A percentile compares a stretch with the other conserved stretches of the same genome.
Conservation (phyloP, 768 basidiomycete species). For the Agrocybe chaxingu region DNA sequence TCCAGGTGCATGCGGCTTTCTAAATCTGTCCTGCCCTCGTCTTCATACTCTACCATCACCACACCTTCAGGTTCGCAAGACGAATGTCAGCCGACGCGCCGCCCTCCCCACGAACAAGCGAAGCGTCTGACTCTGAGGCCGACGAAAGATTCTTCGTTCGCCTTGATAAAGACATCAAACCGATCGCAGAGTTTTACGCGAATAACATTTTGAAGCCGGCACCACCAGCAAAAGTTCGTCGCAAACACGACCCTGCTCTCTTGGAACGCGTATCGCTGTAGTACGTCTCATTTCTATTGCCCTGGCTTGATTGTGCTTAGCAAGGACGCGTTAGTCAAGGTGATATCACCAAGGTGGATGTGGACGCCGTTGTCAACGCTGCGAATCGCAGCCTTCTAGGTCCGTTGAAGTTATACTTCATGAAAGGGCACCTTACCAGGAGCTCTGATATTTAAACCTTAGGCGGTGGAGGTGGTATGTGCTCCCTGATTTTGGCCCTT, state of each 20-base stretch:
- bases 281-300: conserved; percentile 38
- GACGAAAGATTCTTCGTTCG: conserved; percentile 10
- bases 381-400: conserved; percentile 73
- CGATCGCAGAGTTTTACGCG: conserved; percentile 54
- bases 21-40: neutral
- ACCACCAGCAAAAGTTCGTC: conserved; percentile 26
- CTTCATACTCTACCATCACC: neutral
- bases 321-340: conserved; percentile 52
- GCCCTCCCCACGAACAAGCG: conserved; percentile 5
- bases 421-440: neutral
- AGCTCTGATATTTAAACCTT: neutral
- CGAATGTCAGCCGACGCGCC: conserved; percentile 12
- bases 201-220: conserved; percentile 32
- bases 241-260: conserved; percentile 32
- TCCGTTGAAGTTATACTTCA: conserved; percentile 24
- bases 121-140: conserved; percentile 13
- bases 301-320: conserved; percentile 2
- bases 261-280: conserved; percentile 65
- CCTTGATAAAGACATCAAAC: conserved; percentile 46
- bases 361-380: conserved; percentile 81
- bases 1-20: neutral
- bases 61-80: neutral
- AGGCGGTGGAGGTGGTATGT: conserved; percentile 79
- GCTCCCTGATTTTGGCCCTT: neutral
- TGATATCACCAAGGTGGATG: conserved; percentile 69